These are phyloP conservation scores for Kazachstania kunashirensis DNA, from an alignment of 805 yeast genomes.

Conservation along the genomic window DNA sequence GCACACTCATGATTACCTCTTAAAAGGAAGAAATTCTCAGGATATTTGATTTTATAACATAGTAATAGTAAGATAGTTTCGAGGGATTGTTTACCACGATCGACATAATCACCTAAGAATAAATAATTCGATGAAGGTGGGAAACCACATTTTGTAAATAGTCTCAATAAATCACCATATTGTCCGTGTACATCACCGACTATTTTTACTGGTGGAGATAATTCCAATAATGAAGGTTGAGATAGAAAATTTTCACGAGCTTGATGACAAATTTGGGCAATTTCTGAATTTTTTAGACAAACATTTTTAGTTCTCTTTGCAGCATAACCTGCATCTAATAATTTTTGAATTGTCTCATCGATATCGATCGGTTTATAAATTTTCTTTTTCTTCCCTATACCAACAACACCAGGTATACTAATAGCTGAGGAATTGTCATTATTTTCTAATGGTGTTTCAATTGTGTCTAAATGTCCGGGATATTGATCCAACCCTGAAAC, in stretches of 20 bases:
- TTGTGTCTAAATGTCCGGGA: background rate
- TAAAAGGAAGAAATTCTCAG: slow-evolving; percentile 86
- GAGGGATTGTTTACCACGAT: slow-evolving; percentile 90
- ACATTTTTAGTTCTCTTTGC: slow-evolving; percentile 87
- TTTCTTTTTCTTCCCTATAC: slow-evolving; percentile 15
- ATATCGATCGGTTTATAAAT: slow-evolving; percentile 39
- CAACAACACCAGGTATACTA: slow-evolving; percentile 1
- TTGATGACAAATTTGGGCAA: slow-evolving; percentile 72
- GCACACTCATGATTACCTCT: slow-evolving; percentile 98
- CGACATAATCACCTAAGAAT: slow-evolving; percentile 94
- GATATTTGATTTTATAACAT: slow-evolving; percentile 92
- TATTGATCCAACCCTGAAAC: slow-evolving; percentile 2
- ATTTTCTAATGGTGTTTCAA: background rate
- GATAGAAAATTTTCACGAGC: slow-evolving; percentile 84
- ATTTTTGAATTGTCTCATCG: slow-evolving; percentile 82
- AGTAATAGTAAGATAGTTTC: slow-evolving; percentile 82
- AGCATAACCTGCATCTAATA: slow-evolving; percentile 90
- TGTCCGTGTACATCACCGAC: slow-evolving; percentile 97
- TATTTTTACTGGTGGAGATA: slow-evolving; percentile 71
- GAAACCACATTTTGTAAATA: slow-evolving; percentile 92
- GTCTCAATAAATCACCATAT: slow-evolving; percentile 79
- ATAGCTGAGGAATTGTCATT: background rate
- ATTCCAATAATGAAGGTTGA: slow-evolving; percentile 83
- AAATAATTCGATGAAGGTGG: slow-evolving; percentile 91
- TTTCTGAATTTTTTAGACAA: slow-evolving; percentile 83